phyloP scores from a whole-genome alignment of 2,329 filamentous ascomycete species.

The Colletotrichum sp. region DNA sequence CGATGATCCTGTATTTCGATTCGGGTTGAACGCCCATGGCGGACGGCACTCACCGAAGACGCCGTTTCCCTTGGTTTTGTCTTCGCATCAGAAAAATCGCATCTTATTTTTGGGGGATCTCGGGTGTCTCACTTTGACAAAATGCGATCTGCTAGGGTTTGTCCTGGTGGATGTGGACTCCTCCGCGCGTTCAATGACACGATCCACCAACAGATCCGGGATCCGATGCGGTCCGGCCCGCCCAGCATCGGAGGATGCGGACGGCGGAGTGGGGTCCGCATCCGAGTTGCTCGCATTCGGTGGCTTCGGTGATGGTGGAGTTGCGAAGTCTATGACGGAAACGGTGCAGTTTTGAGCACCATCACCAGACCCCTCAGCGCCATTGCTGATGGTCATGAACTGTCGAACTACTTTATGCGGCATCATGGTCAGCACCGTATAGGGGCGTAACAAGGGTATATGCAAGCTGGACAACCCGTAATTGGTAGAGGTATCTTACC shows the following conservation, averaged over 20 bases:
- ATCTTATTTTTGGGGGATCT: background rate
- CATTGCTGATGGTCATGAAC: background rate
- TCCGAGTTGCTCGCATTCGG: background rate
- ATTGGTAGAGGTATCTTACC: slow-evolving; percentile 9
- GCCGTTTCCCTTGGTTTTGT: slow-evolving; percentile 28
- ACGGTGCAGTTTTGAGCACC: background rate
- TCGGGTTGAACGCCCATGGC: too few species aligned
- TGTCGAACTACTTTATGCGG: slow-evolving; percentile 10
- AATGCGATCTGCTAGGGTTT: slow-evolving; percentile 12
- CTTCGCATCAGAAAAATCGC: background rate
- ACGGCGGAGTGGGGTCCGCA: background rate
- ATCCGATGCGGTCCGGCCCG: slow-evolving; percentile 3
- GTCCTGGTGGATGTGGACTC: background rate
- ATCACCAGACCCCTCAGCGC: background rate
- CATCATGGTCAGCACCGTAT: background rate
- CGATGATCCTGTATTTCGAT: background rate
- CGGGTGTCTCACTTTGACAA: slow-evolving; percentile 26
- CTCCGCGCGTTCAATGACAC: slow-evolving; percentile 24
- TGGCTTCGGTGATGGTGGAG: background rate
- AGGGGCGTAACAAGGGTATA: background rate
- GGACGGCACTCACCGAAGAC: slow-evolving; percentile 26
- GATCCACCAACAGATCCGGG: slow-evolving; percentile 31
- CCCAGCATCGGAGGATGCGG: background rate
- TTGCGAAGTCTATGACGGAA: slow-evolving; percentile 10
- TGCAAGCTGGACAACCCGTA: background rate